Evolutionary conservation across 2,329 filamentous ascomycete genomes (phyloP).

Genomic region (Neobulgaria alba): DNA sequence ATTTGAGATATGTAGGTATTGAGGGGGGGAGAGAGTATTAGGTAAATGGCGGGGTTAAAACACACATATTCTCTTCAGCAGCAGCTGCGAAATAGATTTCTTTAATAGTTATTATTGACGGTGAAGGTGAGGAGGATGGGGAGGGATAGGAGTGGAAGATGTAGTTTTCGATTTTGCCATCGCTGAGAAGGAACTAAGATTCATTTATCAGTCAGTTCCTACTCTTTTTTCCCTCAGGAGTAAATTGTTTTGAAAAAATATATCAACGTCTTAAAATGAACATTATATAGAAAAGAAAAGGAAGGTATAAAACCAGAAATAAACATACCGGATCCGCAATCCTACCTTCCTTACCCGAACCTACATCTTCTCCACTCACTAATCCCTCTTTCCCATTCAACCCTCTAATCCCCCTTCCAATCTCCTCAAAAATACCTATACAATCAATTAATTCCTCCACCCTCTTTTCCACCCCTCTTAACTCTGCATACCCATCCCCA

Average conservation of each 20-base stretch:
- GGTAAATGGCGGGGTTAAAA: no score
- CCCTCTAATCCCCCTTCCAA: slow-evolving; percentile 8
- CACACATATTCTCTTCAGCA: slow-evolving; percentile 13
- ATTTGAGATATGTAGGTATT: background rate
- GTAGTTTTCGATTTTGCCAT: slow-evolving; percentile 18
- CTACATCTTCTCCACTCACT: background rate
- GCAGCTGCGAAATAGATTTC: slow-evolving; percentile 17
- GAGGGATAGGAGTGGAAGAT: slow-evolving; percentile 11
- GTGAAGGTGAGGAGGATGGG: background rate
- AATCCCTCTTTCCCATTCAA: background rate
- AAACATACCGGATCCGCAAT: slow-evolving; percentile 10
- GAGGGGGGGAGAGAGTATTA: no score
- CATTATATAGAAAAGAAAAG: no score
- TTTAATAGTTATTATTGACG: slow-evolving; percentile 7
- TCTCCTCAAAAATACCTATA: slow-evolving; percentile 9
- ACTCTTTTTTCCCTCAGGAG: background rate
- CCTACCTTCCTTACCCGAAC: background rate
- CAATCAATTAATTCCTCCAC: slow-evolving; percentile 8
- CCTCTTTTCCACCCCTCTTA: slow-evolving; percentile 9
- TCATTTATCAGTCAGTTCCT: background rate
- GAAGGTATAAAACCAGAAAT: no score
- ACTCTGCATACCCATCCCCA: slow-evolving; percentile 7
- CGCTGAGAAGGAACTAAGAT: slow-evolving; percentile 16
- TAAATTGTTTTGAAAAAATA: no score
- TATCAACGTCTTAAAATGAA: no score